These are phyloP conservation scores for Zarea fungicola DNA, from an alignment of 2,329 filamentous ascomycete genomes.

Conservation along the genomic window DNA sequence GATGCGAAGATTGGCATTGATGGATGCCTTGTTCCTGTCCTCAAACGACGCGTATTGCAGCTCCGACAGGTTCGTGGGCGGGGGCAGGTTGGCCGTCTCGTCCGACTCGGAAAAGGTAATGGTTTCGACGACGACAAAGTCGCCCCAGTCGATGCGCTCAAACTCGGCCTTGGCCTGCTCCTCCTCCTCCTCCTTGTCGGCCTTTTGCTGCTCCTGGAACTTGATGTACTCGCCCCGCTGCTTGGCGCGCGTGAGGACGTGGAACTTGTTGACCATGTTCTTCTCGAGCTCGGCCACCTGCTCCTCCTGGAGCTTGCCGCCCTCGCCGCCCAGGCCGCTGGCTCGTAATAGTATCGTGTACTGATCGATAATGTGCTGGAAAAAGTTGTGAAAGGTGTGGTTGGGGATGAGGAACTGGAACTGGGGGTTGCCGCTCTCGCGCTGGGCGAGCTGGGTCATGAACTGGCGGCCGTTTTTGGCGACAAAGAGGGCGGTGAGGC, in stretches of 20 bases:
- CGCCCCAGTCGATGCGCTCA: slow-evolving; percentile 94
- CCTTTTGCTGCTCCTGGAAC: slow-evolving; percentile 77
- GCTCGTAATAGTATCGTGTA: slow-evolving; percentile 75
- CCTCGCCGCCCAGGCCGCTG: slow-evolving; percentile 60
- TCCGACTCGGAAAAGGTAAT: slow-evolving; percentile 88
- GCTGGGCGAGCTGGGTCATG: slow-evolving; percentile 83
- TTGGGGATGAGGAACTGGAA: slow-evolving; percentile 95
- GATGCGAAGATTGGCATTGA: slow-evolving; percentile 75
- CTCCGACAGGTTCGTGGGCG: slow-evolving; percentile 84
- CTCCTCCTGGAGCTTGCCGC: slow-evolving; percentile 64
- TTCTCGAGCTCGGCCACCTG: slow-evolving; percentile 67
- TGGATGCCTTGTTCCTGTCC: slow-evolving; percentile 86
- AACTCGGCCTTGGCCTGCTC: slow-evolving; percentile 72
- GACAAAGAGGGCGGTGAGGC: slow-evolving; percentile 82
- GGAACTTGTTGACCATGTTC: slow-evolving; percentile 74
- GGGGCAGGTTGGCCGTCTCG: slow-evolving; percentile 78
- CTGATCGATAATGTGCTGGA: slow-evolving; percentile 86
- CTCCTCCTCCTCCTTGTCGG: slow-evolving; percentile 81
- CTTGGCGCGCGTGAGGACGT: slow-evolving; percentile 73
- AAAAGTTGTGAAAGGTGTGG: slow-evolving; percentile 94
- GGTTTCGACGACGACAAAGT: slow-evolving; percentile 93
- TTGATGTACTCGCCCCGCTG: slow-evolving; percentile 84
- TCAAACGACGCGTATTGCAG: slow-evolving; percentile 92
- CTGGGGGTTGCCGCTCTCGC: slow-evolving; percentile 85
- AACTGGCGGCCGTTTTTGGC: slow-evolving; percentile 90